Evolutionary conservation across 257 asterid species (phyloP).

Genomic region (Fraxinus cuspidata): DNA sequence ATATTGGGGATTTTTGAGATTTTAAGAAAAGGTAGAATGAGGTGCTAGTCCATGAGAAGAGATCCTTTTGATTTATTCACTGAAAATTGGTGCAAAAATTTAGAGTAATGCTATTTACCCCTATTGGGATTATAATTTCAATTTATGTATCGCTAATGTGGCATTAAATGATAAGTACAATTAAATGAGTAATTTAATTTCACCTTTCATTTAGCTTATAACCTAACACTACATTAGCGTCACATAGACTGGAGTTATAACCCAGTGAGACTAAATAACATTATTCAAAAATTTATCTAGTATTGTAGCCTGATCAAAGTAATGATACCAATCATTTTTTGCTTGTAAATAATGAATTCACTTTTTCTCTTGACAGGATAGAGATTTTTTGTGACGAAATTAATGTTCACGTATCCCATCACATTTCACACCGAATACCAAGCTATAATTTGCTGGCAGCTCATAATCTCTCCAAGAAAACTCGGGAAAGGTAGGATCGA

Average conservation of each 20-base stretch:
- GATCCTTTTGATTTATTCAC: neutral
- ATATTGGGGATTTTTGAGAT: neutral
- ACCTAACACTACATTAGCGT: too few relatives aligned
- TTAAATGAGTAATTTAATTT: too few relatives aligned
- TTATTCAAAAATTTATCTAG: neutral
- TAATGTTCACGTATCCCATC: conserved; percentile 94
- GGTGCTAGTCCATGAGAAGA: neutral
- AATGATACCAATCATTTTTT: neutral
- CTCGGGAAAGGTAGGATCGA: conserved; percentile 77
- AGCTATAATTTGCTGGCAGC: conserved; percentile 84
- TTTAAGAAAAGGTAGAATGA: neutral
- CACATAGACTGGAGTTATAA: too few relatives aligned
- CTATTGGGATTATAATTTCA: too few relatives aligned
- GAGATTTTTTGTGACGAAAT: conserved; percentile 89
- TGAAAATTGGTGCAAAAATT: neutral
- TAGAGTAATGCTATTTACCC: neutral
- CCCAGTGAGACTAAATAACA: too few relatives aligned
- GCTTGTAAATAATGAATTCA: conserved; percentile 10
- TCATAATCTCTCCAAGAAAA: conserved; percentile 80
- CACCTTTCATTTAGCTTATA: too few relatives aligned
- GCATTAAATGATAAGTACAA: too few relatives aligned
- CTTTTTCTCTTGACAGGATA: conserved; percentile 58
- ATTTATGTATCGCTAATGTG: too few relatives aligned
- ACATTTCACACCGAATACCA: conserved; percentile 89
- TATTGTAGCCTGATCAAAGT: too few relatives aligned